A percentile compares a stretch with the other conserved stretches of the same genome.
Evolutionary conservation across 176 grass and related monocot species (phyloP).

Genomic region (Oropetium thomaeum): DNA sequence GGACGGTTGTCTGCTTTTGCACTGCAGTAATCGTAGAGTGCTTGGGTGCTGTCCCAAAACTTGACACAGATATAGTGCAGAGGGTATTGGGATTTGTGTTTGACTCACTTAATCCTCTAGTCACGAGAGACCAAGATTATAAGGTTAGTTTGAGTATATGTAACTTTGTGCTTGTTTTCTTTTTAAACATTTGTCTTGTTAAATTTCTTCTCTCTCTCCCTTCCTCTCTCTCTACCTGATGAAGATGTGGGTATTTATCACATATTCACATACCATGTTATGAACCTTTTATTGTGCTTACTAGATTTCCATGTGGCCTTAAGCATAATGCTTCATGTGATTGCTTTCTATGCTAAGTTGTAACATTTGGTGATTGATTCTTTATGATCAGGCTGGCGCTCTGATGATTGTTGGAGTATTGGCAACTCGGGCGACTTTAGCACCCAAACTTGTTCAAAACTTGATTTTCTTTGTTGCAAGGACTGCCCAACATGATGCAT

Average conservation of each 20-base stretch:
- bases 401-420: constrained; percentile 87
- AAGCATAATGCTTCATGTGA: neutral
- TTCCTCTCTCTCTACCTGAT: neutral
- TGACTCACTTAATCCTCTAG: constrained; percentile 70
- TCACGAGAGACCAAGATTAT: constrained; percentile 58
- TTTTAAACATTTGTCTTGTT: constrained; percentile 1
- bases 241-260: neutral
- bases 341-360: neutral
- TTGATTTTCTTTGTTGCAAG: constrained; percentile 72
- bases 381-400: constrained; percentile 65
- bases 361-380: constrained; percentile 20
- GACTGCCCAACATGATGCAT: constrained; percentile 59
- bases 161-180: neutral
- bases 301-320: neutral
- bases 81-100: constrained; percentile 82
- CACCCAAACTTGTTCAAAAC: constrained; percentile 73
- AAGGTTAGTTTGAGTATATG: constrained; percentile 46
- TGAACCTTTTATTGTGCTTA: neutral
- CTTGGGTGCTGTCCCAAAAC: constrained; percentile 70
- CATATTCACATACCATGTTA: neutral
- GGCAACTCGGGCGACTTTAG: constrained; percentile 61
- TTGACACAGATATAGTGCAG: constrained; percentile 83
- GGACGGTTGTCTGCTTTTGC: constrained; percentile 72
- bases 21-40: constrained; percentile 82
- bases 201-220: constrained; percentile 2